phyloP scores from a whole-genome alignment of 257 asterid genomes.

The Plantago major region DNA sequence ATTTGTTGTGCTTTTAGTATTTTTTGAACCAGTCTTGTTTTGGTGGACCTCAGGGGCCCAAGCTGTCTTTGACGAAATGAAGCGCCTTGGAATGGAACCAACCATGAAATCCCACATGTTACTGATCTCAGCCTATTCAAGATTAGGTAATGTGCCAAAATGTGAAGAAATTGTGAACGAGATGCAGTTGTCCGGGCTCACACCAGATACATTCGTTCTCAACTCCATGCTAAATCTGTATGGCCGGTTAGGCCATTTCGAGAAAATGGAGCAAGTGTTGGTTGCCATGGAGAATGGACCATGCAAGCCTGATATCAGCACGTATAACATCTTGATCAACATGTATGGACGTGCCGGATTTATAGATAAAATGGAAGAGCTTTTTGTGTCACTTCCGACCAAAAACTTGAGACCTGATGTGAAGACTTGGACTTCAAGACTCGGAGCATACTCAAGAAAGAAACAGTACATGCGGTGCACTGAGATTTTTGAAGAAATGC shows the following conservation, averaged over 20 bases:
- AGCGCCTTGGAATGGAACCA: constrained; percentile 58
- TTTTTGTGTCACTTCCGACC: constrained; percentile 39
- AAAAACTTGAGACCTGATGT: constrained; percentile 60
- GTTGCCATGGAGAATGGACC: constrained; percentile 46
- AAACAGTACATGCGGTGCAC: constrained; percentile 57
- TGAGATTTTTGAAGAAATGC: constrained; percentile 81
- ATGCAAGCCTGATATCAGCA: constrained; percentile 58
- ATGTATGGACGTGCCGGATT: constrained; percentile 70
- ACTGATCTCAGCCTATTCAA: constrained; percentile 72
- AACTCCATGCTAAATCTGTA: constrained; percentile 75
- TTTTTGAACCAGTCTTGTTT: neutral
- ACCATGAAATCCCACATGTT: constrained; percentile 82
- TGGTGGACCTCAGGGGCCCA: constrained; percentile 48
- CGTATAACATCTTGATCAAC: constrained; percentile 74
- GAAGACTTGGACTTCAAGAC: constrained; percentile 69
- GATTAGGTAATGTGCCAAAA: constrained; percentile 43
- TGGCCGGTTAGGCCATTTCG: constrained; percentile 68
- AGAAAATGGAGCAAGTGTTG: constrained; percentile 68
- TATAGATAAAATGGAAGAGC: constrained; percentile 63
- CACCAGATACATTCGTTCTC: constrained; percentile 62
- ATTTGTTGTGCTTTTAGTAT: neutral
- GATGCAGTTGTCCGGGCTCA: constrained; percentile 49
- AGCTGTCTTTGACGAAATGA: constrained; percentile 74
- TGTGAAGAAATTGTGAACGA: constrained; percentile 63
- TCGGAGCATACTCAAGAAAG: constrained; percentile 77